These are phyloP conservation scores for Ustilago shanxiensis DNA, from an alignment of 1,284 basidiomycete genomes.

Conservation along the genomic window DNA sequence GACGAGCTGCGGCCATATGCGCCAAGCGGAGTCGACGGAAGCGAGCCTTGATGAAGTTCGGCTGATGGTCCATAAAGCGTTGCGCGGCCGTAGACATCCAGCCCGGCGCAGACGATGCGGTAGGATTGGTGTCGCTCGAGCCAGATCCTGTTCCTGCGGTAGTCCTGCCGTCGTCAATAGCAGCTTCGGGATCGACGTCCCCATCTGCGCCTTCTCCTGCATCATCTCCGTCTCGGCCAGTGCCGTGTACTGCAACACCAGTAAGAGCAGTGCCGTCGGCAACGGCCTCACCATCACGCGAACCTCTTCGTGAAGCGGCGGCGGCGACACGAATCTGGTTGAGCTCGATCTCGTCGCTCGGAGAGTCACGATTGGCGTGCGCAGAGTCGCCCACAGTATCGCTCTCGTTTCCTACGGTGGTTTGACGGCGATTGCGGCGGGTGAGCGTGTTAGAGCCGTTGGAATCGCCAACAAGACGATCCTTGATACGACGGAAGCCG, in stretches of 20 bases:
- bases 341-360: constrained; percentile 45
- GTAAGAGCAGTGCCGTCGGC: constrained; percentile 13
- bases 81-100: constrained; percentile 48
- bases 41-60: constrained; percentile 60
- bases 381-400: constrained; percentile 10
- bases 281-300: neutral
- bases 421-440: constrained; percentile 36
- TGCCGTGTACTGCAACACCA: constrained; percentile 21
- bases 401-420: constrained; percentile 13
- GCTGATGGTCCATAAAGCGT: constrained; percentile 54
- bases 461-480: constrained; percentile 42
- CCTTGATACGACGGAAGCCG: constrained; percentile 50
- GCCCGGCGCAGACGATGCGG: constrained; percentile 51
- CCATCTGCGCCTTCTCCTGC: constrained; percentile 8
- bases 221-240: constrained; percentile 12
- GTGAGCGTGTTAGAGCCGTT: constrained; percentile 31
- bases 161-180: constrained; percentile 49
- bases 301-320: constrained; percentile 4
- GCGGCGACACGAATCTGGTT: constrained; percentile 34
- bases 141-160: constrained; percentile 47
- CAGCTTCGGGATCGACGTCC: constrained; percentile 15
- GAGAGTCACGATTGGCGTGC: constrained; percentile 10
- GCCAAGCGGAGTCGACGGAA: constrained; percentile 59
- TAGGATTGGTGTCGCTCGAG: constrained; percentile 60
- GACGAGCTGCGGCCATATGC: constrained; percentile 59